Evolutionary conservation across 768 basidiomycete species (phyloP), one percentile per base, ranked within the genome.

Genomic region (Lactifluus rugatus): DNA sequence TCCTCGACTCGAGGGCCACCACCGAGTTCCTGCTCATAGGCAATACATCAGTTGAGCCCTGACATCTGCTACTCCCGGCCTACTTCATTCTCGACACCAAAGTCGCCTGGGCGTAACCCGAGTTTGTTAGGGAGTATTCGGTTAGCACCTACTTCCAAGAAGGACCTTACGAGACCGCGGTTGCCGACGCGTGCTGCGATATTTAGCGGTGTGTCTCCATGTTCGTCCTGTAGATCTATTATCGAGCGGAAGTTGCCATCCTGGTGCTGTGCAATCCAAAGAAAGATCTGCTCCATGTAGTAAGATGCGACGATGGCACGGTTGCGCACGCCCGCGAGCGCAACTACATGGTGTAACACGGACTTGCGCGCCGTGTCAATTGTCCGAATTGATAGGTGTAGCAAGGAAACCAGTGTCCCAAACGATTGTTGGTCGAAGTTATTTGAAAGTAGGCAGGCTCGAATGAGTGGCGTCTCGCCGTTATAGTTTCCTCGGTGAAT

Each of bases 131-230:
- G 81, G 60, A 90, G 75, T 65, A 82, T 79, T 64, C 87, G 82
- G 70, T 98, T 95, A 5, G 95, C 96, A 13, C 93, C 93, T 8
- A 93, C 89, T 66, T 96, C 94, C 58, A 99, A 66, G 64, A 98
- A 71, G 3, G 91, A 85, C 65, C 87, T 77, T 14, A 97, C 93
- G 58, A 98, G 70, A 60, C 86, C 85, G 61, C 87, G 77, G 69
- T 93, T 96, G 2, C 96, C 96, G 1, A 98, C 87, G 56, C 95
- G 74, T 0, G 95, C 94, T 14, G 95, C 92, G 65, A 98, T 89
- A 72, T 96, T 96, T 66, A 99, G 70, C 7, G 92, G 92, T 0
- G 95, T 97, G 68, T 99, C 96, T 0, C 95, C 96, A 69, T 97
- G 87, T 64, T 89, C 84, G 67, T 99, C 96, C 71, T 92, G 90